Evolutionary conservation across 495 filamentous ascomycete species (phyloP).

Genomic region (Articulospora tetracladia): DNA sequence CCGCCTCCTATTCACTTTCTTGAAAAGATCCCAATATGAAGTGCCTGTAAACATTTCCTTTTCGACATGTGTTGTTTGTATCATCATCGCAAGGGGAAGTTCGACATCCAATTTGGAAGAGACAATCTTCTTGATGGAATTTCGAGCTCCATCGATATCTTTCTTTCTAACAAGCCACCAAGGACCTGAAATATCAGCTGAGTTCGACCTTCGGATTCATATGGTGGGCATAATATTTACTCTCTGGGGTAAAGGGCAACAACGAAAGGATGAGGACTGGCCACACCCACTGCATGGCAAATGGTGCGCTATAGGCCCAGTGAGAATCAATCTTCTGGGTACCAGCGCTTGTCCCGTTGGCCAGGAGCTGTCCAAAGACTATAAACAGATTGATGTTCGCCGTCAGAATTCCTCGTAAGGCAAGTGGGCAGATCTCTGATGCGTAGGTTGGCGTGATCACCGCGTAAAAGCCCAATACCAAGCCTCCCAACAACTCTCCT

Average conservation of each 20-base stretch:
- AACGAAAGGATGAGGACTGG: constrained; percentile 64
- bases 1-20: constrained; percentile 46
- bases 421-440: constrained; percentile 16
- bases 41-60: constrained; percentile 35
- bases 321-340: background rate
- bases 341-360: constrained; percentile 52
- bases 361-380: constrained; percentile 62
- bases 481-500: constrained; percentile 65
- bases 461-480: constrained; percentile 66
- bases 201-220: background rate
- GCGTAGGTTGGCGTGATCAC: constrained; percentile 48
- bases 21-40: constrained; percentile 49
- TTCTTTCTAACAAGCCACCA: constrained; percentile 66
- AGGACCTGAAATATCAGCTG: constrained; percentile 39
- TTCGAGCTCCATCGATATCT: constrained; percentile 1
- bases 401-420: constrained; percentile 15
- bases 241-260: constrained; percentile 67
- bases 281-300: constrained; percentile 64
- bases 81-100: constrained; percentile 10
- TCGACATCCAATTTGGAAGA: background rate
- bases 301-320: constrained; percentile 40
- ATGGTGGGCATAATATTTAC: background rate
- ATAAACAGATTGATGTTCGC: constrained; percentile 54
- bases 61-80: constrained; percentile 2
- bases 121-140: constrained; percentile 2